These are phyloP conservation scores for Moesziomyces globuligerus DNA, from an alignment of 1,284 basidiomycete species.

Conservation along the genomic window DNA sequence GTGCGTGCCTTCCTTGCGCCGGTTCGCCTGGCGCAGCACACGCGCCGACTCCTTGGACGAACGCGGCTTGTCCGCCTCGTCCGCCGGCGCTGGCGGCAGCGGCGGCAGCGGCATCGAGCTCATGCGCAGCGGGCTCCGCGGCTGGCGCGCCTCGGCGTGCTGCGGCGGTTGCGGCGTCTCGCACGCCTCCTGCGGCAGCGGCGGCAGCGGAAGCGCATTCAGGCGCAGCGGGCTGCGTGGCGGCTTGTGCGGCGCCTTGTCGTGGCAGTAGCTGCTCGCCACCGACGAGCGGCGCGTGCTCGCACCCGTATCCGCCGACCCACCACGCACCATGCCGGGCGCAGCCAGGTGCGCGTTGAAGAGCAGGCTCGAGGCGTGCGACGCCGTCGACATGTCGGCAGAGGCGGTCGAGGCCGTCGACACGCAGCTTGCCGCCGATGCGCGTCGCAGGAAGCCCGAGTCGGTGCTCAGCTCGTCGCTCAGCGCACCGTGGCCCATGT, in stretches of 20 bases:
- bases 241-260: conserved; percentile 16
- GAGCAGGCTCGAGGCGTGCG: conserved; percentile 37
- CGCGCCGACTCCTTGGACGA: conserved; percentile 13
- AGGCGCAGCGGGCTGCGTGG: conserved; percentile 26
- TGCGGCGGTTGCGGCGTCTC: conserved; percentile 16
- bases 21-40: conserved; percentile 17
- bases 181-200: conserved; percentile 10
- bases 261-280: conserved; percentile 29
- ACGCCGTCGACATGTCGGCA: conserved; percentile 18
- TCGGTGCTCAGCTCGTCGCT: conserved; percentile 2
- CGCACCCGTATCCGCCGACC: conserved; percentile 11
- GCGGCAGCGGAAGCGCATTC: conserved; percentile 6
- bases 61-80: conserved; percentile 3
- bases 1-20: conserved; percentile 22
- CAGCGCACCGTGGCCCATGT: conserved; percentile 22
- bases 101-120: conserved; percentile 30
- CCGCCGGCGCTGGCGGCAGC: conserved; percentile 7
- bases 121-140: conserved; percentile 21
- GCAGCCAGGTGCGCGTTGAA: conserved; percentile 27
- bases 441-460: conserved; percentile 8
- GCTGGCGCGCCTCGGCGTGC: neutral
- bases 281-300: conserved; percentile 40
- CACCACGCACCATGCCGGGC: conserved; percentile 15
- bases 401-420: conserved; percentile 36
- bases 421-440: conserved; percentile 30